Conservation (phyloP, 768 basidiomycete genomes). For the Rhizopogon vulgaris region DNA sequence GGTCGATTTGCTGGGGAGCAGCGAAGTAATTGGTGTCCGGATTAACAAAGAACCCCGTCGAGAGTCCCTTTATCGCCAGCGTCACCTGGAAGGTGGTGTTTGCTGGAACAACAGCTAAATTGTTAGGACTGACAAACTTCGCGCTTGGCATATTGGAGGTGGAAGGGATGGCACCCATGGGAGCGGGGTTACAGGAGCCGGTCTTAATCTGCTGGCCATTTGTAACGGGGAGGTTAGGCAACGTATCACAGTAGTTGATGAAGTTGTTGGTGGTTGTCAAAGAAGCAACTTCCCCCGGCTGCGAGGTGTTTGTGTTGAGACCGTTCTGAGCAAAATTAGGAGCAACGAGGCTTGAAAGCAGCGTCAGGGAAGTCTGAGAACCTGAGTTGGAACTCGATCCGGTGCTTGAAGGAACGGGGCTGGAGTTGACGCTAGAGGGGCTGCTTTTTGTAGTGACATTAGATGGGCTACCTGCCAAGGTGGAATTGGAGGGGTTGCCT, state of each 20-base stretch:
- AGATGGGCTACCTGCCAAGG: neutral
- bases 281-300: conserved; percentile 47
- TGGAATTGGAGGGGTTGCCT: conserved; percentile 4
- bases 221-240: conserved; percentile 46
- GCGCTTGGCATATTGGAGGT: conserved; percentile 44
- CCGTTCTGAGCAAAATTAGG: conserved; percentile 52
- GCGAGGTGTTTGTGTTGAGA: conserved; percentile 19
- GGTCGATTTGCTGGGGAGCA: conserved; percentile 48
- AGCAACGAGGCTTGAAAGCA: conserved; percentile 46
- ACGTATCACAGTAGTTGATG: conserved; percentile 58
- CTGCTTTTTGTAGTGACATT: conserved; percentile 4
- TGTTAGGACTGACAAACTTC: conserved; percentile 46
- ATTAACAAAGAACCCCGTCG: conserved; percentile 57
- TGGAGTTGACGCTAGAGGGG: conserved; percentile 10
- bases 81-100: conserved; percentile 47
- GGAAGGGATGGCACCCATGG: conserved; percentile 54
- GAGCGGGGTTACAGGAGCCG: conserved; percentile 56
- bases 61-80: conserved; percentile 38
- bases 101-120: conserved; percentile 34
- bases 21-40: conserved; percentile 45
- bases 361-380: conserved; percentile 27
- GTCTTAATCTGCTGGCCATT: conserved; percentile 48
- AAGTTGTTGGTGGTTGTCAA: conserved; percentile 68
- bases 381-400: conserved; percentile 12
- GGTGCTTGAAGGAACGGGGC: conserved; percentile 9